Evolutionary conservation across 1,284 basidiomycete genomes (phyloP).

Genomic region (Ustilago shanxiensis): DNA sequence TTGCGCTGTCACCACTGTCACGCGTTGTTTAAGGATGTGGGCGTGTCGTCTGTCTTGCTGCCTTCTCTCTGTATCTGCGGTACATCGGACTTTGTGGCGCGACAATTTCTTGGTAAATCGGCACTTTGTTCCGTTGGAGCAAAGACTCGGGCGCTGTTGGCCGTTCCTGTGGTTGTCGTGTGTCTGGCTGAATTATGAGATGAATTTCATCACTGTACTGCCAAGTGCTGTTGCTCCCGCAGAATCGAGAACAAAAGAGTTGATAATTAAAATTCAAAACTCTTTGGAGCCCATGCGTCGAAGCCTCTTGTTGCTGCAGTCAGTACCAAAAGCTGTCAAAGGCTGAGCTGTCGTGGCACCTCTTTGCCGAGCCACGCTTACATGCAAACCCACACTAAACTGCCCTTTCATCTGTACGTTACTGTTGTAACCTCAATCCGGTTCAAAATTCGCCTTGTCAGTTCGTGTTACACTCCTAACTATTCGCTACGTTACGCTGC

Average conservation of each 20-base stretch:
- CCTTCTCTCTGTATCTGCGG: background rate
- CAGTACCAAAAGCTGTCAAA: background rate
- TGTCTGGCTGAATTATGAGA: too few relatives aligned
- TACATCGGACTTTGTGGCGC: background rate
- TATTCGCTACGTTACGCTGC: background rate
- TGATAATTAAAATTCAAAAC: background rate
- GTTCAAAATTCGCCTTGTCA: too few relatives aligned
- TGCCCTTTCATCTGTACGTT: too few relatives aligned
- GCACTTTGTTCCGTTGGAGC: too few relatives aligned
- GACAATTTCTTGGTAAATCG: background rate
- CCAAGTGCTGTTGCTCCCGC: background rate
- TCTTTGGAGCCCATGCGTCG: background rate
- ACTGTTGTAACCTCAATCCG: too few relatives aligned
- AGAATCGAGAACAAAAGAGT: background rate
- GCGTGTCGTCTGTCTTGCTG: background rate
- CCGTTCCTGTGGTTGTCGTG: too few relatives aligned
- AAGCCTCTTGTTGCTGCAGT: background rate
- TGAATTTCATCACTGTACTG: too few relatives aligned
- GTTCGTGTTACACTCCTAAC: too few relatives aligned
- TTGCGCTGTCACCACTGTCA: background rate
- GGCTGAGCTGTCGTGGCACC: background rate
- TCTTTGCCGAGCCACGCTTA: background rate
- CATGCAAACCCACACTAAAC: background rate
- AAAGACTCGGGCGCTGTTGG: too few relatives aligned
- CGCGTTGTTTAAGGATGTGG: background rate